Conservation (phyloP, 768 basidiomycete genomes). For the Leucocoprinus birnbaumii region DNA sequence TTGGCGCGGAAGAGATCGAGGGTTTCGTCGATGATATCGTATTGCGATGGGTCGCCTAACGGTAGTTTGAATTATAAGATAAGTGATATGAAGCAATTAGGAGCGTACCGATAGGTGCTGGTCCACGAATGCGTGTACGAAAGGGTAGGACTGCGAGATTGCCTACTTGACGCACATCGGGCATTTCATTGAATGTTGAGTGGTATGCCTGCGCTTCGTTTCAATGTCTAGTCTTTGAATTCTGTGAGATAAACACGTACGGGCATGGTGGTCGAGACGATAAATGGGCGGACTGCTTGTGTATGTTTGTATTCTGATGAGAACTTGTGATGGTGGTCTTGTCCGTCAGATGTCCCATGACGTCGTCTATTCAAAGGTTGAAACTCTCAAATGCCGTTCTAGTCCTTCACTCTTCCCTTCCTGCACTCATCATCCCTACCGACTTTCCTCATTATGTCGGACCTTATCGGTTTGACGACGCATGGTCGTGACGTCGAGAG, state of each 20-base stretch:
- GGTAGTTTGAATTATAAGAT: conserved; percentile 14
- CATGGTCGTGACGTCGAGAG: conserved; percentile 36
- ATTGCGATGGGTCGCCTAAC: conserved; percentile 66
- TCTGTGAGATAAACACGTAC: conserved; percentile 33
- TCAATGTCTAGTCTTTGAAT: conserved; percentile 14
- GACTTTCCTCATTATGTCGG: conserved; percentile 27
- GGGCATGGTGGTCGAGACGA: conserved; percentile 40
- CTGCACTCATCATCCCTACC: not conserved
- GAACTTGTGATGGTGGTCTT: not conserved
- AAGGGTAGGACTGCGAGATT: conserved; percentile 91
- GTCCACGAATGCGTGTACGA: conserved; percentile 87
- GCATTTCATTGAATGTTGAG: conserved; percentile 85
- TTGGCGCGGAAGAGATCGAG: conserved; percentile 97
- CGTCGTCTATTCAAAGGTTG: conserved; percentile 1
- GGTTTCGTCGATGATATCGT: conserved; percentile 94
- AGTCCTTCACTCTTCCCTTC: not conserved
- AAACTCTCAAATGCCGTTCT: too few relatives aligned
- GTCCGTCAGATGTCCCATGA: conserved; percentile 18
- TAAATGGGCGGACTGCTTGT: conserved; percentile 1
- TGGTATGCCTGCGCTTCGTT: conserved; percentile 83
- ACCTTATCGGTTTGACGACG: conserved; percentile 17
- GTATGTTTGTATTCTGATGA: not conserved
- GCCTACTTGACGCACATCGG: conserved; percentile 80
- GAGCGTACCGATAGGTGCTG: conserved; percentile 73
- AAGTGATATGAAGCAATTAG: conserved; percentile 6